These are phyloP conservation scores for Phytophthora parvispora DNA, from an alignment of 352 stramenopile species.

Conservation along the genomic window DNA sequence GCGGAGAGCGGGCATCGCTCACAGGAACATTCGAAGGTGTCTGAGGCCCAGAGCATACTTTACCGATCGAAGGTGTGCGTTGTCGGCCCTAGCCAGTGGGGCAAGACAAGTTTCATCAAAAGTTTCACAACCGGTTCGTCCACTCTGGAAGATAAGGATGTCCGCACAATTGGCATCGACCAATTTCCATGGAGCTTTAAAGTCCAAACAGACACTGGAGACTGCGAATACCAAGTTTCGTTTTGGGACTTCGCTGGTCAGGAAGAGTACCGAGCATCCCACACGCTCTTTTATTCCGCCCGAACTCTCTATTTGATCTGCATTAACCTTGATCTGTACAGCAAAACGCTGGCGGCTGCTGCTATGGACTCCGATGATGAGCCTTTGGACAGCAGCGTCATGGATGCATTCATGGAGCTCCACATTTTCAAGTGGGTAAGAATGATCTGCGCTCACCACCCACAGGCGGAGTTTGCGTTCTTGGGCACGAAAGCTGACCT, in stretches of 20 bases:
- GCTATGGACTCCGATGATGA: background rate
- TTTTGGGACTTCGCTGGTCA: background rate
- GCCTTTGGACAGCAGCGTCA: background rate
- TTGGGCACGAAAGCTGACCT: slow-evolving; percentile 9
- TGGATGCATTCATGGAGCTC: slow-evolving; percentile 14
- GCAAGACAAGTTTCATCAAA: slow-evolving; percentile 47
- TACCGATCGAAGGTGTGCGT: slow-evolving; percentile 33
- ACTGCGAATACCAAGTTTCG: background rate
- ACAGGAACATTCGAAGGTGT: background rate
- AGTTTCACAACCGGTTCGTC: slow-evolving; percentile 16
- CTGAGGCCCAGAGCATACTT: background rate
- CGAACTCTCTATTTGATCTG: background rate
- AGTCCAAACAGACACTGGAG: background rate
- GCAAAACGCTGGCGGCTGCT: background rate
- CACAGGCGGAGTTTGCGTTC: slow-evolving; percentile 11
- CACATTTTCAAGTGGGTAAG: slow-evolving; percentile 10
- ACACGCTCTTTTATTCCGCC: background rate
- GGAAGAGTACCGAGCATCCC: background rate
- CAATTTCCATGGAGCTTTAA: slow-evolving; percentile 22
- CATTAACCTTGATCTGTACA: background rate
- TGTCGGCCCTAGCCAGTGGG: slow-evolving; percentile 33
- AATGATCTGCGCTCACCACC: slow-evolving; percentile 12
- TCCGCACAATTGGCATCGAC: slow-evolving; percentile 45
- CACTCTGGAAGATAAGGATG: slow-evolving; percentile 6
- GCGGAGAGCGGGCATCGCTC: background rate